Base-by-base conservation (phyloP, 768 basidiomycete species). In the Psilocybe cyanescens region DNA sequence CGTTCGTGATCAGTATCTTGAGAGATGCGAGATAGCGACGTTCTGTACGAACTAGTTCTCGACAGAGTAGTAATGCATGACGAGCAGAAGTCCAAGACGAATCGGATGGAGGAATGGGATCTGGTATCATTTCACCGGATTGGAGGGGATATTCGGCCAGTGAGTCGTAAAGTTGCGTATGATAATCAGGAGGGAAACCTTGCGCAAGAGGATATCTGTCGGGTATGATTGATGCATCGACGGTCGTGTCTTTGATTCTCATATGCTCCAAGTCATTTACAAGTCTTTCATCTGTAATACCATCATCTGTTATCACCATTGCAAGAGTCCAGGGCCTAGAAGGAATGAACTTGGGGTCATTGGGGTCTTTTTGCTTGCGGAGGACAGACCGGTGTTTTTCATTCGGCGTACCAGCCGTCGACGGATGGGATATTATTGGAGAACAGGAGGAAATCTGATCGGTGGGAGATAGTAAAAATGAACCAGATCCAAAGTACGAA, bases 221-320 rank as follows among this genome's bases (percentile, higher is more conserved):
- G 55, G 59, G 62, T 50, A 55, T 58, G 8, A 55, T 31, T 37
- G 45, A 30, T 17, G 49, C 54, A 8, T 47, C 54, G 6, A 37
- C 44, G 30, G 51, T 57, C 41, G 58, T 65, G 55, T 60, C 70
- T 60, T 65, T 69, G 50, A 64, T 70, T 68, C 67, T 59, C 64
- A 84, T 79, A 19, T 71, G 70, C 67, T 86, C 84, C 28, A 86
- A 74, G 50, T 75, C 75, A 51, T 79, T 72, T 5, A 86, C 76
- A 9, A 86, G 72, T 37, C 74, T 78, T 64, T 84, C 83, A 67
- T 86, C 83, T 2, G 83, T 76, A 52, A 84, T 74, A 16, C 71
- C 78, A 29, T 83, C 79, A 51, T 84, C 80, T 29, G 78, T 82
- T 61, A 85, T 79, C 14, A 80, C 83, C 68, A 79, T 81, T 1